These are phyloP conservation scores for Saccharomycopsis fermentans DNA, from an alignment of 805 yeast species.

Conservation along the genomic window DNA sequence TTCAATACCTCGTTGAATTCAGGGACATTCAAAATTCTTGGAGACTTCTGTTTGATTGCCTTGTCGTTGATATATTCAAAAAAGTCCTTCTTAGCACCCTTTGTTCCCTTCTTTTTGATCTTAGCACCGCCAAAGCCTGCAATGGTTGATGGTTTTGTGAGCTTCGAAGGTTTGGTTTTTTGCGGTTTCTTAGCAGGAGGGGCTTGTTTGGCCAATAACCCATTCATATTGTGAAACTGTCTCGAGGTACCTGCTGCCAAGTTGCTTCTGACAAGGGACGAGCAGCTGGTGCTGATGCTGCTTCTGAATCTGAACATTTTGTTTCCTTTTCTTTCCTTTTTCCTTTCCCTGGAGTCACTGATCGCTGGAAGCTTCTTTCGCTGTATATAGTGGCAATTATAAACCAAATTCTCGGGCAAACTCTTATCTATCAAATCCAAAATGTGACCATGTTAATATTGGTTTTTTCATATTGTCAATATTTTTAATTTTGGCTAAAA, in stretches of 20 bases:
- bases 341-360: too few relatives aligned
- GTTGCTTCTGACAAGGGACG: neutral
- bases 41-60: slow-evolving; percentile 3
- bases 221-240: neutral
- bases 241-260: neutral
- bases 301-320: neutral
- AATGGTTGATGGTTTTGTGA: neutral
- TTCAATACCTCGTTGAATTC: neutral
- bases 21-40: slow-evolving; percentile 2
- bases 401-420: too few relatives aligned
- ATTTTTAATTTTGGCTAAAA: neutral
- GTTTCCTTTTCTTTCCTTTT: too few relatives aligned
- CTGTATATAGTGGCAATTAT: neutral
- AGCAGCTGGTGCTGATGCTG: neutral
- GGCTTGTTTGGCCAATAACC: neutral
- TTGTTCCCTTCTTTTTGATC: slow-evolving; percentile 4
- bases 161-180: neutral
- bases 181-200: neutral
- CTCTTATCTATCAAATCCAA: too few relatives aligned
- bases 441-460: too few relatives aligned
- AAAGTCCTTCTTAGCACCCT: slow-evolving; percentile 12
- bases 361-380: neutral
- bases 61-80: slow-evolving; percentile 13
- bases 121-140: neutral
- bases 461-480: too few relatives aligned